These are phyloP conservation scores for Blastomyces silverae DNA, from an alignment of 2,329 filamentous ascomycete species.

Conservation along the genomic window DNA sequence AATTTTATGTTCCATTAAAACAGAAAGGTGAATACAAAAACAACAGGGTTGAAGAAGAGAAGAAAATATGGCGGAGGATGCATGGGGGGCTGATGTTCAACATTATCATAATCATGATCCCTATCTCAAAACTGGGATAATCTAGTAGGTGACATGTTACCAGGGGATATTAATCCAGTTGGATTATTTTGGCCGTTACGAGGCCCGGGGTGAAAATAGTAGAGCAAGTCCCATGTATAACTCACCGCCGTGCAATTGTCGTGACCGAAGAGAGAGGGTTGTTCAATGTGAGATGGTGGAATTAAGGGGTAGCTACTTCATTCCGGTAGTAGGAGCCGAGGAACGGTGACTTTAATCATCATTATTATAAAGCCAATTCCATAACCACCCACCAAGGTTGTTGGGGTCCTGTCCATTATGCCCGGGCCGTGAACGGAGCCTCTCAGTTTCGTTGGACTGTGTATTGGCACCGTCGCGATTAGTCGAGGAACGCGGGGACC, in stretches of 20 bases:
- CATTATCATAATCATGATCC: background rate
- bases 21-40: background rate
- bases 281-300: too few relatives aligned
- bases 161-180: too few relatives aligned
- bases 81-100: background rate
- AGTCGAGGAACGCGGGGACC: background rate
- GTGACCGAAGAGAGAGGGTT: too few relatives aligned
- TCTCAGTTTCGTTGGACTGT: background rate
- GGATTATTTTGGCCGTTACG: too few relatives aligned
- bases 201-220: too few relatives aligned
- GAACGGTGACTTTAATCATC: background rate
- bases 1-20: too few relatives aligned
- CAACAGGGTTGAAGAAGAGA: background rate
- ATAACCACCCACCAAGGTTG: background rate
- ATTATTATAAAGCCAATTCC: constrained; percentile 7
- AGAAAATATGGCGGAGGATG: background rate
- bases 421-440: background rate
- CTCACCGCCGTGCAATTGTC: too few relatives aligned
- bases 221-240: too few relatives aligned
- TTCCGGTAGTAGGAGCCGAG: too few relatives aligned
- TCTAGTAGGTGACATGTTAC: background rate
- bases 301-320: too few relatives aligned
- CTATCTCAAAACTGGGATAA: background rate
- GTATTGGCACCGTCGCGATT: background rate
- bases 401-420: background rate